phyloP scores from a whole-genome alignment of 2,329 filamentous ascomycete species.

The Bipolaris sorokiniana region DNA sequence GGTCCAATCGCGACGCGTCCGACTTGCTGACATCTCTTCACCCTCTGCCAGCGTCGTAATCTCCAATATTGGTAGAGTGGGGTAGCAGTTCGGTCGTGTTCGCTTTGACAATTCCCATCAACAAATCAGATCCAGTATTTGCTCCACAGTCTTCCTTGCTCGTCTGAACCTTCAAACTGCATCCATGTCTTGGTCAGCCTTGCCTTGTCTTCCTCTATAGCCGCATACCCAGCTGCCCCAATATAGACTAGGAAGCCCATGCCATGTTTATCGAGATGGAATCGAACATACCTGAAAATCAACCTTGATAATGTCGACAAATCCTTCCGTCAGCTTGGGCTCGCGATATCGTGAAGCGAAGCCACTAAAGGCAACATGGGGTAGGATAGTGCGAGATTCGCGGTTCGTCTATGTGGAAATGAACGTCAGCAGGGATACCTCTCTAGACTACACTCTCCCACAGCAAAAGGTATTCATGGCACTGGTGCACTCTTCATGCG shows the following conservation, averaged over 20 bases:
- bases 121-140: constrained; percentile 72
- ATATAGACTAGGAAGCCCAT: constrained; percentile 3
- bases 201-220: neutral
- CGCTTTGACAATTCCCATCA: constrained; percentile 1
- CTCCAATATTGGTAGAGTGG: constrained; percentile 4
- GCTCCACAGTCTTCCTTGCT: constrained; percentile 74
- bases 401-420: constrained; percentile 70
- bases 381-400: constrained; percentile 75
- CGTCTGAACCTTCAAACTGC: constrained; percentile 70
- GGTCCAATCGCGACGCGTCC: constrained; percentile 12
- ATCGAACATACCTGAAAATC: constrained; percentile 67
- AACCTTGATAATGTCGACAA: constrained; percentile 76
- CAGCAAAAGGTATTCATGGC: neutral
- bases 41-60: constrained; percentile 22
- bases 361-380: constrained; percentile 78
- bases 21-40: neutral
- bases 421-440: constrained; percentile 23
- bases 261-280: constrained; percentile 3
- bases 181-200: constrained; percentile 26
- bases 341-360: constrained; percentile 76
- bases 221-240: neutral
- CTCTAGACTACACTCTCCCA: constrained; percentile 3
- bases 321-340: constrained; percentile 78
- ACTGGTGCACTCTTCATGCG: constrained; percentile 7
- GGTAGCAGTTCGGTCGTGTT: constrained; percentile 3